phyloP scores from a whole-genome alignment of 441 rosid species.

The Populus tomentosa region DNA sequence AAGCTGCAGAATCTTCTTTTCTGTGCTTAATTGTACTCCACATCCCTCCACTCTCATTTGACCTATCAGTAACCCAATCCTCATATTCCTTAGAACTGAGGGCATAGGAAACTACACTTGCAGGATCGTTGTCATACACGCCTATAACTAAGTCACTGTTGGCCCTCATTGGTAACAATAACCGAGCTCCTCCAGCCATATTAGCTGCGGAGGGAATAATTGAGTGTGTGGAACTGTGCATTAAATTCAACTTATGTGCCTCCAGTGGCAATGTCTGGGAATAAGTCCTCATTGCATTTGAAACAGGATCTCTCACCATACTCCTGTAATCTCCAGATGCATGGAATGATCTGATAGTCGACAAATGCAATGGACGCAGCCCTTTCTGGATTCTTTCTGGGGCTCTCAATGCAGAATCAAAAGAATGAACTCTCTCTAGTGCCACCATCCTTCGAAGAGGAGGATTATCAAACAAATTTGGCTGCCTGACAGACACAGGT shows the following conservation, averaged over 20 bases:
- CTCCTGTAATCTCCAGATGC: slow-evolving; percentile 80
- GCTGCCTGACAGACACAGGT: slow-evolving; percentile 23
- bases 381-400: slow-evolving; percentile 61
- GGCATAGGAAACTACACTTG: slow-evolving; percentile 82
- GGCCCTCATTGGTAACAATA: slow-evolving; percentile 56
- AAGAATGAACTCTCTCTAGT: slow-evolving; percentile 73
- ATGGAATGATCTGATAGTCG: slow-evolving; percentile 69
- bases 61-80: slow-evolving; percentile 57
- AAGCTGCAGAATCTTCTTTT: slow-evolving; percentile 43
- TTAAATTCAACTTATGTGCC: slow-evolving; percentile 61
- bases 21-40: slow-evolving; percentile 31
- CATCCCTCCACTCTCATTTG: slow-evolving; percentile 35
- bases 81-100: slow-evolving; percentile 71
- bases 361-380: slow-evolving; percentile 47
- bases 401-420: slow-evolving; percentile 77
- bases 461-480: slow-evolving; percentile 27
- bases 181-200: slow-evolving; percentile 71
- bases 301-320: slow-evolving; percentile 82
- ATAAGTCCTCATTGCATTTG: slow-evolving; percentile 45
- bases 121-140: slow-evolving; percentile 82
- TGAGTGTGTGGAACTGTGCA: slow-evolving; percentile 45
- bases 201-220: slow-evolving; percentile 56
- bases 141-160: slow-evolving; percentile 61
- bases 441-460: slow-evolving; percentile 40
- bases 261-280: slow-evolving; percentile 61